Percentiles rank a stretch among this genome's conserved stretches.
phyloP scores from a whole-genome alignment of 2,329 filamentous ascomycete species.

The Fusarium musae region DNA sequence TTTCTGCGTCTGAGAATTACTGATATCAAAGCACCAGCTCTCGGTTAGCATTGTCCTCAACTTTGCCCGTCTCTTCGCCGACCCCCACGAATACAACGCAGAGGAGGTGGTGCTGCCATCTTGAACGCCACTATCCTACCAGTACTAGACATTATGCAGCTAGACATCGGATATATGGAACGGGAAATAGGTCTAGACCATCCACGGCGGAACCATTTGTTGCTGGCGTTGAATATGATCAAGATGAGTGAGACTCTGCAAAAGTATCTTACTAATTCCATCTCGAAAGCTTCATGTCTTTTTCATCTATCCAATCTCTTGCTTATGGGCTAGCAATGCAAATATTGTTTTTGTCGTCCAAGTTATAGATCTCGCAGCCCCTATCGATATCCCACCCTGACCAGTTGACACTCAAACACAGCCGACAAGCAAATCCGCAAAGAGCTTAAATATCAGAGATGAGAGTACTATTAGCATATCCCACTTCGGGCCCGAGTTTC shows the following conservation, averaged over 20 bases:
- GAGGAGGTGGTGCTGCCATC: not conserved
- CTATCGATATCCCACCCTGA: fast-evolving
- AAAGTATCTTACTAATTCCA: no score
- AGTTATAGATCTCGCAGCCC: not conserved
- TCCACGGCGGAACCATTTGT: not conserved
- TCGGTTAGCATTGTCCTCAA: not conserved
- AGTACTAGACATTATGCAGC: not conserved
- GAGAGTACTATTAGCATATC: not conserved
- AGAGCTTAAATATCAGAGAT: fast-evolving
- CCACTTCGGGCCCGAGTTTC: not conserved
- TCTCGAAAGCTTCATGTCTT: fast-evolving
- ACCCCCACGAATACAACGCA: not conserved
- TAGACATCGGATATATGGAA: not conserved
- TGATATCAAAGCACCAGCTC: not conserved
- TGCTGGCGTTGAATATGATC: not conserved
- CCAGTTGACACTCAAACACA: not conserved
- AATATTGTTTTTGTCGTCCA: not conserved
- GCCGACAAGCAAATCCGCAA: no score
- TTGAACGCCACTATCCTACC: not conserved
- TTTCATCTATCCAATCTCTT: fast-evolving
- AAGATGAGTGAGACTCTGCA: not conserved
- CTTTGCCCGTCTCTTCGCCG: not conserved
- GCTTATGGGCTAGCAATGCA: fast-evolving
- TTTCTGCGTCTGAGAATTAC: not conserved
- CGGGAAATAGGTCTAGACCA: not conserved